phyloP scores from a whole-genome alignment of 176 grass and related monocot genomes.

The Cenchrus purpureus region DNA sequence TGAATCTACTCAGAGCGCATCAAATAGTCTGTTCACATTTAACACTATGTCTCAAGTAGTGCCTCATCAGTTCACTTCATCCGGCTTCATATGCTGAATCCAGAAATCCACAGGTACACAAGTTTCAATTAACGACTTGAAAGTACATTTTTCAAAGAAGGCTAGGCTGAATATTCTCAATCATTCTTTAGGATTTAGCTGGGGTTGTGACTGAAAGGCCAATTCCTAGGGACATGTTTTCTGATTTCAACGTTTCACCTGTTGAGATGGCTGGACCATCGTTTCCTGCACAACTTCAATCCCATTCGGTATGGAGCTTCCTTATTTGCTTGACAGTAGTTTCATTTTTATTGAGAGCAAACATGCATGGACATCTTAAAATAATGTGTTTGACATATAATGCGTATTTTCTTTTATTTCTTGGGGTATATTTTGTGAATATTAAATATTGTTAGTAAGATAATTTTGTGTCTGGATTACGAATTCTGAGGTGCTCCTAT shows the following conservation, averaged over 20 bases:
- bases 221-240: constrained; percentile 50
- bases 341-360: constrained; percentile 28
- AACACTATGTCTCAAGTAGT: constrained; percentile 44
- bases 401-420: constrained; percentile 11
- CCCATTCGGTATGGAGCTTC: constrained; percentile 50
- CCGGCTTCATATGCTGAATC: constrained; percentile 32
- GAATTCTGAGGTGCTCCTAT: constrained; percentile 3
- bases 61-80: constrained; percentile 32
- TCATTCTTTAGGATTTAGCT: constrained; percentile 49
- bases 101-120: constrained; percentile 46
- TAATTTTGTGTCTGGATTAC: neutral
- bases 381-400: constrained; percentile 5
- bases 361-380: constrained; percentile 29
- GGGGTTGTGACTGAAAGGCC: constrained; percentile 38
- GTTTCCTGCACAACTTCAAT: constrained; percentile 49
- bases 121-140: neutral
- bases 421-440: constrained; percentile 4
- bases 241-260: constrained; percentile 40
- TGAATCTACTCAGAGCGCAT: constrained; percentile 48
- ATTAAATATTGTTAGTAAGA: neutral
- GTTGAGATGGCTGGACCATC: constrained; percentile 36
- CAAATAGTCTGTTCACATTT: constrained; percentile 49
- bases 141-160: constrained; percentile 33
- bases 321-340: neutral
- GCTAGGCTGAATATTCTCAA: constrained; percentile 31